Conservation (phyloP, 495 filamentous ascomycete genomes). For the Delitschia confertaspora region DNA sequence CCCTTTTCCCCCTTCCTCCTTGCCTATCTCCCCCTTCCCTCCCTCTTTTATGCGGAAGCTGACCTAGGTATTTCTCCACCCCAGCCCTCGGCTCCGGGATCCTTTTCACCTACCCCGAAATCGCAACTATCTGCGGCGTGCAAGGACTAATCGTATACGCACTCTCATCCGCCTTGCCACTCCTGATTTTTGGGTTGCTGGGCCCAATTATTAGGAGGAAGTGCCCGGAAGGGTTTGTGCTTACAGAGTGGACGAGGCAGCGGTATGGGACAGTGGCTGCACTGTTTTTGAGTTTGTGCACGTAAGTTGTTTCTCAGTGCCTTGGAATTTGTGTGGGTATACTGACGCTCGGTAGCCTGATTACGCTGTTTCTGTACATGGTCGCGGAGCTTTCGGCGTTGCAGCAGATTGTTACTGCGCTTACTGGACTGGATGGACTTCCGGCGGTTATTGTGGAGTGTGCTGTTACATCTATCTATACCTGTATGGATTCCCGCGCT, state of each 20-base stretch:
- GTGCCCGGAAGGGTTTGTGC: constrained; percentile 66
- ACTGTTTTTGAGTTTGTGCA: constrained; percentile 57
- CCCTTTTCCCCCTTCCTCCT: constrained; percentile 18
- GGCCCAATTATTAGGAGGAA: constrained; percentile 65
- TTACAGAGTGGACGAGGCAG: constrained; percentile 72
- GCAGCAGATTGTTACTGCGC: constrained; percentile 59
- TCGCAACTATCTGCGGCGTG: constrained; percentile 68
- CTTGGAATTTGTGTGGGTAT: not conserved
- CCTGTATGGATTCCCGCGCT: constrained; percentile 43
- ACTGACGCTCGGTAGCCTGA: constrained; percentile 39
- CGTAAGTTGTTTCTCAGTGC: constrained; percentile 10
- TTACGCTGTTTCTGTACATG: constrained; percentile 75
- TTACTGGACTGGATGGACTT: constrained; percentile 65
- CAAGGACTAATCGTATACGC: constrained; percentile 67
- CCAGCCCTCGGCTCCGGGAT: constrained; percentile 70
- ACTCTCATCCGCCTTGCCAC: constrained; percentile 54
- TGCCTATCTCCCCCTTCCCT: constrained; percentile 9
- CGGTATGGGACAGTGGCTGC: constrained; percentile 57
- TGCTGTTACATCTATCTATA: constrained; percentile 65
- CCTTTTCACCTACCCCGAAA: constrained; percentile 66
- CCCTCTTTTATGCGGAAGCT: constrained; percentile 19
- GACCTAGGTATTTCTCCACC: constrained; percentile 30
- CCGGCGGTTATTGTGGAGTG: constrained; percentile 66
- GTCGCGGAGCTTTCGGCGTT: constrained; percentile 66
- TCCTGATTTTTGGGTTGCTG: constrained; percentile 58